These are phyloP conservation scores for Epichloe brachyelytri DNA, from an alignment of 2,329 filamentous ascomycete species.

Conservation along the genomic window DNA sequence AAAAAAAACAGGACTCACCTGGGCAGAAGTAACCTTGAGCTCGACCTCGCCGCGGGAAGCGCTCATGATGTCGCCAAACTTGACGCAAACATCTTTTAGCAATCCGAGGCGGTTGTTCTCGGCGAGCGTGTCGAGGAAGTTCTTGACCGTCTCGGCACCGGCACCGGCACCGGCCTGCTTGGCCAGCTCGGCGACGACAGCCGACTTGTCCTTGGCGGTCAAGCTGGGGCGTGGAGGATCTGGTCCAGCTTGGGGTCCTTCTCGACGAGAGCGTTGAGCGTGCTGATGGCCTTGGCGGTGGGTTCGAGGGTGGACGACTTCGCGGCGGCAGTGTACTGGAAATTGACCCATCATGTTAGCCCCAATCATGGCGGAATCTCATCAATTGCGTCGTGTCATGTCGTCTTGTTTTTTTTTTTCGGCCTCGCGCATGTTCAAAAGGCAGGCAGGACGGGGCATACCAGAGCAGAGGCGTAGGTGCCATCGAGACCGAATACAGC, in stretches of 20 bases:
- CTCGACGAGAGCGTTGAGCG: slow-evolving; percentile 58
- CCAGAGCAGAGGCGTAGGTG: slow-evolving; percentile 96
- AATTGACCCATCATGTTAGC: slow-evolving; percentile 19
- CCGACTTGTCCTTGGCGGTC: slow-evolving; percentile 62
- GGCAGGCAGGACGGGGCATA: slow-evolving; percentile 38
- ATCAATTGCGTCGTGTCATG: neutral
- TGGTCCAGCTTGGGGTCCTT: slow-evolving; percentile 68
- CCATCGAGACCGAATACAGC: slow-evolving; percentile 92
- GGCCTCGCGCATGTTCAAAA: neutral
- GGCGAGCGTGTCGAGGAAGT: slow-evolving; percentile 81
- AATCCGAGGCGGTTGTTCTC: slow-evolving; percentile 91
- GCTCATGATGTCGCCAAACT: slow-evolving; percentile 79
- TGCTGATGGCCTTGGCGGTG: slow-evolving; percentile 66
- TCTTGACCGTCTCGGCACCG: slow-evolving; percentile 76
- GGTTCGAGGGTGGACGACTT: slow-evolving; percentile 79
- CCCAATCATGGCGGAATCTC: no score
- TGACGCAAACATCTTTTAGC: slow-evolving; percentile 69
- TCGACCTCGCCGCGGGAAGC: slow-evolving; percentile 88
- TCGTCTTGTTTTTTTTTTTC: neutral
- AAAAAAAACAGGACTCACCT: slow-evolving; percentile 47
- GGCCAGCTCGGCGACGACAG: slow-evolving; percentile 76
- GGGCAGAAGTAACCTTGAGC: slow-evolving; percentile 78
- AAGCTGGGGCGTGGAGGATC: slow-evolving; percentile 73
- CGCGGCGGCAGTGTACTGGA: slow-evolving; percentile 85
- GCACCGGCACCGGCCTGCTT: slow-evolving; percentile 67